phyloP scores from a whole-genome alignment of 2,329 filamentous ascomycete species.

The Bipolaris gigantea region DNA sequence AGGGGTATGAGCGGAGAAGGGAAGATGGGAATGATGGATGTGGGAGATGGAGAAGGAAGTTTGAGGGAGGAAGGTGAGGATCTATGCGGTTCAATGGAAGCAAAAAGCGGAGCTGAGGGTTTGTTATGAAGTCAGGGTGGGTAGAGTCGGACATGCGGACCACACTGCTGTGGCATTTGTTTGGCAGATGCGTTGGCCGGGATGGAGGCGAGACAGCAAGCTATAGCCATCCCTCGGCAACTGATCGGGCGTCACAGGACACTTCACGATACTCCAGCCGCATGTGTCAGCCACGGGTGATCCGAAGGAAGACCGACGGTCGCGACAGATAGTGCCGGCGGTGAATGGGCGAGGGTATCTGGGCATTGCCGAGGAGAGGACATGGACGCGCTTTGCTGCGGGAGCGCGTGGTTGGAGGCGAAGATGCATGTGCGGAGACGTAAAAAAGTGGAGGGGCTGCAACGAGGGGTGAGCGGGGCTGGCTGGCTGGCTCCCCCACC shows the following conservation, averaged over 20 bases:
- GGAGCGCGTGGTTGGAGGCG: constrained; percentile 15
- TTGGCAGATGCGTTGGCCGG: constrained; percentile 33
- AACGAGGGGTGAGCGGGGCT: constrained; percentile 22
- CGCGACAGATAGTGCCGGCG: constrained; percentile 1
- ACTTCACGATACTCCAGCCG: constrained; percentile 31
- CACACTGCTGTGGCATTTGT: constrained; percentile 36
- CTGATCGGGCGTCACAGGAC: constrained; percentile 21
- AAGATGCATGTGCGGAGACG: constrained; percentile 25
- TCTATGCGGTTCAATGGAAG: constrained; percentile 11
- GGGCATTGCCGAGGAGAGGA: constrained; percentile 2
- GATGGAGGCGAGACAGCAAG: constrained; percentile 13
- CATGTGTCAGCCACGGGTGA: constrained; percentile 5
- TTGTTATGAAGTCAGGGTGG: constrained; percentile 40
- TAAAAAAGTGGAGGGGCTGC: constrained; percentile 24
- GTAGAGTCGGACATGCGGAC: constrained; percentile 45
- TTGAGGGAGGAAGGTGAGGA: constrained; percentile 9
- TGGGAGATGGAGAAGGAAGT: constrained; percentile 11
- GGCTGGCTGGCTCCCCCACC: background rate
- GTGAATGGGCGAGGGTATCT: constrained; percentile 1
- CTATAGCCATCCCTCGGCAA: constrained; percentile 39
- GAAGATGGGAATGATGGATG: constrained; percentile 5
- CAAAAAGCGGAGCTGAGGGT: constrained; percentile 20
- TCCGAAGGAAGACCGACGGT: constrained; percentile 11
- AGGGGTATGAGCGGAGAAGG: background rate
- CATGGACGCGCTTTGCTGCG: constrained; percentile 31